phyloP scores from a whole-genome alignment of 441 rosid species.

The Erysimum cheiri region DNA sequence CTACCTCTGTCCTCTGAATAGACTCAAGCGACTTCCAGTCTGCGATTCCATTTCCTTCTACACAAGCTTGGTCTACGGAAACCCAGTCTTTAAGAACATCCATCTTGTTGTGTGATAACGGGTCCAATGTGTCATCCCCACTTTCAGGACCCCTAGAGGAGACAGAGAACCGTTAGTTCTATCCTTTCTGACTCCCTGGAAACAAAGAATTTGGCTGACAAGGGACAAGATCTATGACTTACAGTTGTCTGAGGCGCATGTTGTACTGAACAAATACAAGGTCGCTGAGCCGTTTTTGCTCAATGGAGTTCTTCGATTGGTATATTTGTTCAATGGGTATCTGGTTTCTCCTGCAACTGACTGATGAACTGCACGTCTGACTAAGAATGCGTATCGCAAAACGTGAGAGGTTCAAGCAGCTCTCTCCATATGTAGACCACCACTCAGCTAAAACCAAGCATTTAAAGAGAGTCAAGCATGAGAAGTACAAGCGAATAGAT shows the following conservation, averaged over 20 bases:
- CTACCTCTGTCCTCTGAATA: conserved; percentile 47
- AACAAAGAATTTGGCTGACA: conserved; percentile 22
- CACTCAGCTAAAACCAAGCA: conserved; percentile 70
- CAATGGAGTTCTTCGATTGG: conserved; percentile 62
- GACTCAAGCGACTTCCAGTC: conserved; percentile 81
- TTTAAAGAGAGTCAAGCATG: background rate
- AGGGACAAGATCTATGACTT: conserved; percentile 40
- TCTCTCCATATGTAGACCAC: conserved; percentile 96
- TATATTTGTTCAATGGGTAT: conserved; percentile 54
- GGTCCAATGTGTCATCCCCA: conserved; percentile 53
- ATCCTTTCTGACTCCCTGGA: background rate
- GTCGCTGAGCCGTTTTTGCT: conserved; percentile 62
- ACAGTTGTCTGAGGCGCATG: conserved; percentile 60
- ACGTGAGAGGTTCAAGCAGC: conserved; percentile 86
- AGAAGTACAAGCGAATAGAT: background rate
- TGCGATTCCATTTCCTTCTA: conserved; percentile 55
- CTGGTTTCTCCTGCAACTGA: conserved; percentile 49
- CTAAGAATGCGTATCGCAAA: conserved; percentile 76
- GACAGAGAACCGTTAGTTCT: conserved; percentile 40
- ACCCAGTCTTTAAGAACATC: conserved; percentile 76
- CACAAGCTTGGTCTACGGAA: conserved; percentile 48
- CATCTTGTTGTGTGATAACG: conserved; percentile 53
- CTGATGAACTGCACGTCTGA: conserved; percentile 71
- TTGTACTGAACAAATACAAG: conserved; percentile 69
- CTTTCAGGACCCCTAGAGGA: conserved; percentile 44